Evolutionary conservation across 495 filamentous ascomycete species (phyloP).

Genomic region (Penicillium samsonianum): DNA sequence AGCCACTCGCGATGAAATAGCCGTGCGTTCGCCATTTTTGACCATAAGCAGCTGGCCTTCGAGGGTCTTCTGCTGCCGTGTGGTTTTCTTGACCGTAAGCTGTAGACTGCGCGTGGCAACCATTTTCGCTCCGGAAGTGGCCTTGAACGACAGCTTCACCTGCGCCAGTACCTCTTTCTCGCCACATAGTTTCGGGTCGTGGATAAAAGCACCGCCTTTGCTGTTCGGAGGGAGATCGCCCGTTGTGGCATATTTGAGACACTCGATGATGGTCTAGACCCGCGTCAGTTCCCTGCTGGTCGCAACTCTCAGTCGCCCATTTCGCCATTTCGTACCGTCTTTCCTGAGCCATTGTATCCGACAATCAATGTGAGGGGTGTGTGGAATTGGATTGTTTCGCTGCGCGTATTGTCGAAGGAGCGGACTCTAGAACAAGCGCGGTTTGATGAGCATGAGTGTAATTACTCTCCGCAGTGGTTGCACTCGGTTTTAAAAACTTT

Average conservation of each 20-base stretch:
- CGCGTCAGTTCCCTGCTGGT: conserved; percentile 14
- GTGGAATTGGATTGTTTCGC: conserved; percentile 84
- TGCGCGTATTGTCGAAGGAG: conserved; percentile 78
- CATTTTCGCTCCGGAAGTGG: conserved; percentile 71
- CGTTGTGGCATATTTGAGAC: conserved; percentile 96
- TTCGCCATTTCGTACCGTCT: conserved; percentile 61
- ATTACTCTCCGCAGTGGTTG: conserved; percentile 7
- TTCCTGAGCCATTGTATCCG: conserved; percentile 94
- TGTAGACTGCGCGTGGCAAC: conserved; percentile 80
- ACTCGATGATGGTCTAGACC: conserved; percentile 88
- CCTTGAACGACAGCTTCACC: conserved; percentile 84
- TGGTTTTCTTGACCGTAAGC: conserved; percentile 81
- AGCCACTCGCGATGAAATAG: conserved; percentile 73
- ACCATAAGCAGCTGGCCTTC: conserved; percentile 73
- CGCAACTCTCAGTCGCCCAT: neutral
- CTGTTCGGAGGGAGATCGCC: conserved; percentile 92
- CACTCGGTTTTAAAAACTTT: neutral
- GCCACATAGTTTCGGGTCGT: conserved; percentile 88
- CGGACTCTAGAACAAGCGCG: conserved; percentile 61
- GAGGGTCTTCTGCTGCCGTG: conserved; percentile 71
- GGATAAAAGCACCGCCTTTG: conserved; percentile 92
- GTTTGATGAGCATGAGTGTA: conserved; percentile 7
- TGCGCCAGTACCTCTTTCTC: conserved; percentile 91
- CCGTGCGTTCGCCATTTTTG: conserved; percentile 76
- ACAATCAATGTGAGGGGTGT: conserved; percentile 93